phyloP scores from a whole-genome alignment of 805 yeast genomes.

The Candida arabinofermentans region DNA sequence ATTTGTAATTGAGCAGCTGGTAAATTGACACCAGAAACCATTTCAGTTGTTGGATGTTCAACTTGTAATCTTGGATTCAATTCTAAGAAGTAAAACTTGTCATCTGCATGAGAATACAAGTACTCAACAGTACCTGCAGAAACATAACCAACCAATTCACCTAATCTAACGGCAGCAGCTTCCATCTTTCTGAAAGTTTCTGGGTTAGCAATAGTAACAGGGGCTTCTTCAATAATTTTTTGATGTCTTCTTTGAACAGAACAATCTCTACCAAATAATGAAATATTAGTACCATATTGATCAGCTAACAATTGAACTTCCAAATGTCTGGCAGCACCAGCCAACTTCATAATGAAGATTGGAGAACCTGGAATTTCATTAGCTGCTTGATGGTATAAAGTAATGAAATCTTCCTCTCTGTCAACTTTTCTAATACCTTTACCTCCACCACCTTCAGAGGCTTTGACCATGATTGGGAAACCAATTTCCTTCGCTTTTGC shows the following conservation, averaged over 20 bases:
- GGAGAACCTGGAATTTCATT: slow-evolving; percentile 99
- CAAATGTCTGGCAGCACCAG: slow-evolving; percentile 96
- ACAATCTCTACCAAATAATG: slow-evolving; percentile 97
- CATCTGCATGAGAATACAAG: slow-evolving; percentile 88
- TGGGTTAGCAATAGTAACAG: slow-evolving; percentile 88
- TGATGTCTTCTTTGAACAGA: slow-evolving; percentile 99
- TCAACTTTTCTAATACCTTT: slow-evolving; percentile 98
- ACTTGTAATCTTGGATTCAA: slow-evolving; percentile 98
- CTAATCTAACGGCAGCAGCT: slow-evolving; percentile 94
- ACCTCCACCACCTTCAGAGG: slow-evolving; percentile 99
- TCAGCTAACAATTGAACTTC: slow-evolving; percentile 98
- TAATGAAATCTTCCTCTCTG: slow-evolving; percentile 67
- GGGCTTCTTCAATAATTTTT: slow-evolving; percentile 98
- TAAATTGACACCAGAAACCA: slow-evolving; percentile 97
- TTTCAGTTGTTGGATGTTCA: slow-evolving; percentile 99
- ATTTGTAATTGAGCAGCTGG: slow-evolving; percentile 98
- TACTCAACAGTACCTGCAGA: slow-evolving; percentile 99
- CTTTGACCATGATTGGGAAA: slow-evolving; percentile 98
- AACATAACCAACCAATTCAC: slow-evolving; percentile 95
- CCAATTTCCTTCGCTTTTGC: slow-evolving; percentile 83
- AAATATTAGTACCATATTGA: slow-evolving; percentile 96
- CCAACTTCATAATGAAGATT: slow-evolving; percentile 94
- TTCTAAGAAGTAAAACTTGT: slow-evolving; percentile 93
- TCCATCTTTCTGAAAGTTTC: slow-evolving; percentile 91
- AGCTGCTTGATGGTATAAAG: slow-evolving; percentile 88